These are phyloP conservation scores for Chimonanthus praecox DNA, from an alignment of 164 flowering plant genomes.

Conservation along the genomic window DNA sequence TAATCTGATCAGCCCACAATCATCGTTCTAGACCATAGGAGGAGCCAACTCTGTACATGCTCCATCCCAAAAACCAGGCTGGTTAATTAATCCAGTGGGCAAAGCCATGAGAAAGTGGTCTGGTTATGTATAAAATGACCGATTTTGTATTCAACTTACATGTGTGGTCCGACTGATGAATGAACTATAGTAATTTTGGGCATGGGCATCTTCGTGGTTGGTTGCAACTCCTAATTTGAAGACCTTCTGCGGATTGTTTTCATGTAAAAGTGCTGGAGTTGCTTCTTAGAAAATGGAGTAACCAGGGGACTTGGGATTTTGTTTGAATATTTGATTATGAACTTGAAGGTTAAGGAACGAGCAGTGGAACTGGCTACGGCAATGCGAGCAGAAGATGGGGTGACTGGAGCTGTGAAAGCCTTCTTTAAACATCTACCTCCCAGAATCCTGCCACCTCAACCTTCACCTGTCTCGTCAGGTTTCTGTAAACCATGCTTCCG, in stretches of 20 bases:
- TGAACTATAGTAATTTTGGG: too few relatives aligned
- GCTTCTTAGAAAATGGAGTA: neutral
- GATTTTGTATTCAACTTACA: too few relatives aligned
- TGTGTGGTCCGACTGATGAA: too few relatives aligned
- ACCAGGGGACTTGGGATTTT: neutral
- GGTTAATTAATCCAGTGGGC: too few relatives aligned
- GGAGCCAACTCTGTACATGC: too few relatives aligned
- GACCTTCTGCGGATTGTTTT: neutral
- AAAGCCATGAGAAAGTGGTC: too few relatives aligned
- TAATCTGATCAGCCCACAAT: too few relatives aligned
- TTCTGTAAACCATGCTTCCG: conserved; percentile 20
- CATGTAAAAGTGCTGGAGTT: neutral
- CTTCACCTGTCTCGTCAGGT: conserved; percentile 35
- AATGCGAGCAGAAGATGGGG: conserved; percentile 93
- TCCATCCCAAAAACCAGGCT: too few relatives aligned
- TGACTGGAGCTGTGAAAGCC: conserved; percentile 86
- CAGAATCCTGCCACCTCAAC: conserved; percentile 28
- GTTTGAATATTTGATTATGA: neutral
- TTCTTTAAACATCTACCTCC: conserved; percentile 81
- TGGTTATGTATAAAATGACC: too few relatives aligned
- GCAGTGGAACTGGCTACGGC: conserved; percentile 76
- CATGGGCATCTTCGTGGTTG: neutral
- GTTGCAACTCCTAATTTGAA: neutral
- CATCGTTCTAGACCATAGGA: too few relatives aligned
- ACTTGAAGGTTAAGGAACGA: conserved; percentile 66